Evolutionary conservation across 2,329 filamentous ascomycete species (phyloP).

Genomic region (Geosmithia flava): DNA sequence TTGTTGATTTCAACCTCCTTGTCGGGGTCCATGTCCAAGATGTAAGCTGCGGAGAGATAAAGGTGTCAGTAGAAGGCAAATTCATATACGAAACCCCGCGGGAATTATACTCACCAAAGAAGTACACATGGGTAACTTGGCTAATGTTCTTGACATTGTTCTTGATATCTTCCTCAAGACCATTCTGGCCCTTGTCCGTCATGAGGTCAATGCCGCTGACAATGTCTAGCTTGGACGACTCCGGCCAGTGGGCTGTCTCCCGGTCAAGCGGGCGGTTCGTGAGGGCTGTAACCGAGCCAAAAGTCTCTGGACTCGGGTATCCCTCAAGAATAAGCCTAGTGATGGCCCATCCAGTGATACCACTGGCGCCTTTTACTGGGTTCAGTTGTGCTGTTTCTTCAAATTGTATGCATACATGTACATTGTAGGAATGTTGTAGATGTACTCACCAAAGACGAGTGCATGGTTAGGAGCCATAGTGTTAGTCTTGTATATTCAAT

Average conservation of each 20-base stretch:
- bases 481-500: no score
- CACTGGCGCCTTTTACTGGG: constrained; percentile 24
- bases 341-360: constrained; percentile 36
- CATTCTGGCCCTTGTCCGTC: constrained; percentile 11
- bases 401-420: not conserved
- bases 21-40: constrained; percentile 18
- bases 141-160: constrained; percentile 19
- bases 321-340: constrained; percentile 31
- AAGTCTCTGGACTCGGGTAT: constrained; percentile 29
- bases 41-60: constrained; percentile 13
- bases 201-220: constrained; percentile 22
- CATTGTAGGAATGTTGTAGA: not conserved
- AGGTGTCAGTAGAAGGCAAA: not conserved
- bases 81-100: not conserved
- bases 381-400: constrained; percentile 2
- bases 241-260: constrained; percentile 15
- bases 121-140: constrained; percentile 28
- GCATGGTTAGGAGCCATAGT: constrained; percentile 9
- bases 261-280: constrained; percentile 27
- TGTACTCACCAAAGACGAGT: constrained; percentile 8
- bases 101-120: constrained; percentile 15
- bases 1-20: constrained; percentile 21
- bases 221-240: constrained; percentile 16
- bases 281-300: constrained; percentile 30
- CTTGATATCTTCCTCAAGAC: constrained; percentile 18